phyloP scores from a whole-genome alignment of 2,329 filamentous ascomycete genomes.

The Exophiala sideris region DNA sequence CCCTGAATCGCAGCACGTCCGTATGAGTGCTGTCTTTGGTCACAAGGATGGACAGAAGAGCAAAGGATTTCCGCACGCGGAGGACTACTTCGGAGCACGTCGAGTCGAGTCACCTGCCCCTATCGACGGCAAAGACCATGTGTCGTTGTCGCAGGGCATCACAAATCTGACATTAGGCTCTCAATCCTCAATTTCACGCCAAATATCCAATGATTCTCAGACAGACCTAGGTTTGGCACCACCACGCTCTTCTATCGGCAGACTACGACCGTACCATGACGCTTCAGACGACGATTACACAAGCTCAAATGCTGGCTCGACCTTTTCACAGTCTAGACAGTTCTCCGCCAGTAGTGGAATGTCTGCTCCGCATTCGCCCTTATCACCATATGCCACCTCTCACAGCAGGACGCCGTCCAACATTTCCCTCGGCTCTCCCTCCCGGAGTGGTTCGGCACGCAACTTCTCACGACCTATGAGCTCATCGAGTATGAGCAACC shows the following conservation, averaged over 20 bases:
- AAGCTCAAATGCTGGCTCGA: constrained; percentile 54
- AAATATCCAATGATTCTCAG: constrained; percentile 20
- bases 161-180: constrained; percentile 3
- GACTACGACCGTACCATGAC: constrained; percentile 50
- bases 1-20: constrained; percentile 71
- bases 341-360: constrained; percentile 68
- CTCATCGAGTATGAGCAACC: constrained; percentile 47
- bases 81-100: constrained; percentile 29
- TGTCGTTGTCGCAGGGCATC: constrained; percentile 1
- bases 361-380: constrained; percentile 59
- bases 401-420: constrained; percentile 78
- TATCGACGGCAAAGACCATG: constrained; percentile 2
- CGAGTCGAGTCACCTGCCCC: constrained; percentile 29
- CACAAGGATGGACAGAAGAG: constrained; percentile 12
- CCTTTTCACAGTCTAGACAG: constrained; percentile 70
- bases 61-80: not conserved
- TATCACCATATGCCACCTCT: constrained; percentile 60
- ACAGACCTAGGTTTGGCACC: constrained; percentile 22
- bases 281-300: constrained; percentile 70
- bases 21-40: constrained; percentile 61
- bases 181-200: constrained; percentile 4
- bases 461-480: constrained; percentile 94
- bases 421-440: constrained; percentile 69
- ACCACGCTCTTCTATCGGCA: constrained; percentile 13
- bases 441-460: constrained; percentile 38